Base-by-base conservation (phyloP, 1,139 yeast genomes). In the Yamadazyma blattariae region DNA sequence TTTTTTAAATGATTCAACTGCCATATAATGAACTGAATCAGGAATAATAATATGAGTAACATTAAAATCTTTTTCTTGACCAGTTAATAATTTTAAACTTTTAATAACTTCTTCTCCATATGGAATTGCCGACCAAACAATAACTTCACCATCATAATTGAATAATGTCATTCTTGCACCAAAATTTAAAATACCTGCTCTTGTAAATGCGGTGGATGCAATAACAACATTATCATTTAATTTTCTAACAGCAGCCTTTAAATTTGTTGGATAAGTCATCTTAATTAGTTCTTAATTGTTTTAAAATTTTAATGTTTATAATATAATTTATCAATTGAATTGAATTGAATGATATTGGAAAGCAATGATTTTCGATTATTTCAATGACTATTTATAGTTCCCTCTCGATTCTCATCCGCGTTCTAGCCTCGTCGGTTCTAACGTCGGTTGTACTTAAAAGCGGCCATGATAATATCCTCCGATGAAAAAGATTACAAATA, bases 61-160 rank as follows among this genome's bases (percentile, higher is more conserved):
- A 16, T 59, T 60, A 29, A 60, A 57, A 17, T 45, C 35, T 8
- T 59, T 54, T 29, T 58, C 60, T 12, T 59, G 54, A 1, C 64
- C 68, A 1, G 63, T 53, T 29, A 67, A 56, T 18, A 61, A 49
- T 29, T 64, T 51, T 25, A 77, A 50, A 2, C 67, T 61, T 21
- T 61, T 58, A 22, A 66, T 52, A 5, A 74, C 72, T 25, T 57
- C 64, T 5, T 66, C 61, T 1, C 79, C 76, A 47, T 68, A 74
- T 1, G 88, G 88, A 32, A 81, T 66, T 1, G 87, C 79, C 3
- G 81, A 72, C 73, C 80, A 77, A 7, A 82, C 73, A 8, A 77
- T 56, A 16, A 79, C 58, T 31, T 61, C 54, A 33, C 57, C 54
- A 25, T 65, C 53, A 37, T 60, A 51, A 33, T 71, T 58, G 39